Evolutionary conservation across 805 yeast genomes (phyloP), one percentile per base, ranked within the genome.

Genomic region (Ogataea paraovalis): DNA sequence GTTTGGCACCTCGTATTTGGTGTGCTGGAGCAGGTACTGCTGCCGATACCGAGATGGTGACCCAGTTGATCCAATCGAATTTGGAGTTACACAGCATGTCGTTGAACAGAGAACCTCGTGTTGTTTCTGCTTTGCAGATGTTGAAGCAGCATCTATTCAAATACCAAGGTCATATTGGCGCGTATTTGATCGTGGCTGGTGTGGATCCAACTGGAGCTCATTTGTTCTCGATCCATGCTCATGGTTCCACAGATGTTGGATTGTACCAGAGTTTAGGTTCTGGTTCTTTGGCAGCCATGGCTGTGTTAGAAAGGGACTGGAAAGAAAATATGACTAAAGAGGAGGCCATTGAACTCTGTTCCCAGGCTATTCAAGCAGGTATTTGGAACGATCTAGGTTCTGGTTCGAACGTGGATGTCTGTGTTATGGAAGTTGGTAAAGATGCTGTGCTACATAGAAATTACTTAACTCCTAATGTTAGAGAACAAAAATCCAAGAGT

Each of bases 21-120:
- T 92, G 99, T 82, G 99, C 99, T 44, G 99, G 99, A 61, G 99
- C 99, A 3, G 99, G 99, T 68, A 94, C 99, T n/a, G 99, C 99
- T 27, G 98, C 99, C 7, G 99, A 94, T 66, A 94, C 97, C 12
- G 98, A 94, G 67, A 89, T 90, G 82, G 98, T 94, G 36, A 94
- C 99, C 4, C 96, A 90, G 67, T 75, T 94, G 62, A 90, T 90
- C 57, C 81, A 89, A 33, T 87, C 96, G 34, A 91, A 92, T 66
- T 73, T 94, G 54, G 99, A 94, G 69, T 74, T 94, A 52, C 99
- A 92, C 68, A 75, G 95, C 8, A 73, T 90, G 69, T 82, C 85
- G 59, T 83, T 92, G 30, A 82, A 82, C 50, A 82, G 98, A 57
- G 81, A 83, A 58, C 98, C 99, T 39, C 76, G 99, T 58, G 98